Evolutionary conservation across 2,329 filamentous ascomycete genomes (phyloP), one percentile per base, ranked within the genome.

Genomic region (Scedosporium aurantiacum): DNA sequence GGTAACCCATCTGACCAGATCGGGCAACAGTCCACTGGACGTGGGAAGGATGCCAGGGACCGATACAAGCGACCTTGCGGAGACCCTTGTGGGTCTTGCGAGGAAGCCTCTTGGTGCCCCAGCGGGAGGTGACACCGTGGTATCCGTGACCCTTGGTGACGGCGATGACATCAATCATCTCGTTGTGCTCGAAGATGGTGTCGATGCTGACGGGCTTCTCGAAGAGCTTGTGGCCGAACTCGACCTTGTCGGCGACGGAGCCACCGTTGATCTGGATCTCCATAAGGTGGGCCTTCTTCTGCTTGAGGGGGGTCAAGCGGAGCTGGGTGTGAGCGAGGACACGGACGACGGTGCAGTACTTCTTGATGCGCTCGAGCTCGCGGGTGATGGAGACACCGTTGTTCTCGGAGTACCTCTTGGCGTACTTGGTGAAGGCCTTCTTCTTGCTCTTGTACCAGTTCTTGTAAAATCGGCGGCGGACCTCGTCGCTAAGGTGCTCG

Each of bases 381-480:
- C 90, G 90, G 79, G 89, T 91, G 83, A 97, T 89, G 74, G 90
- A 91, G 71, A 90, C 82, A 74, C 91, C 92, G 80, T 79, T 89
- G 83, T 81, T 88, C 84, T 97, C 93, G 68, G 93, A 91, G 88
- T 97, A 91, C 88, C 96, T 93, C 91, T 97, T 99, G 84, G 94
- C 91, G 83, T 99, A 99, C 86, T 96, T 97, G 86, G 94, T 99
- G 85, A 99, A 99, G 66, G 94, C 94, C 93, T 99, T 99, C 91
- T 97, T 97, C 92, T 99, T 99, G 86, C 87, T 91, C 89, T 96
- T 96, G 90, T 99, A 99, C 94, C 94, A 99, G 89, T 99, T 99
- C 91, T 97, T 97, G 90, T 99, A 99, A 91, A 99, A 99, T 77
- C 94, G 90, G 75, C 94, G 90, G 89, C 96, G 96, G 80, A 99